Conservation (phyloP, 495 filamentous ascomycete genomes). For the Neurospora sp. region DNA sequence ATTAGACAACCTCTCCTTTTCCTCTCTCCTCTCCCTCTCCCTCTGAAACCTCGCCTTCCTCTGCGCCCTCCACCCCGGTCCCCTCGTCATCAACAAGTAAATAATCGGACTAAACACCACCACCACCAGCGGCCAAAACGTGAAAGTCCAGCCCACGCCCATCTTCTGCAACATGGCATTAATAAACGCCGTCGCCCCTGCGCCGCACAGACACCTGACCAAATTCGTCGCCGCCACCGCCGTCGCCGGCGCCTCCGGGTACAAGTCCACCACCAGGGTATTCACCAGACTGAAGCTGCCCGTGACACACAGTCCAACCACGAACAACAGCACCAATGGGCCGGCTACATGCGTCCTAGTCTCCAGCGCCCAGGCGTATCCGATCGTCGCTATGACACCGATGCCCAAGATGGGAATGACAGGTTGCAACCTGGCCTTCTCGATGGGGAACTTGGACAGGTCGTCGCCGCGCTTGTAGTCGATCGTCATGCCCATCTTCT, state of each 20-base stretch:
- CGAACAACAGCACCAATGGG: slow-evolving; percentile 45
- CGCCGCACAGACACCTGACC: slow-evolving; percentile 34
- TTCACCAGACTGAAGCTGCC: slow-evolving; percentile 42
- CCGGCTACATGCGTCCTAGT: slow-evolving; percentile 34
- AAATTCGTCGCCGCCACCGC: slow-evolving; percentile 40
- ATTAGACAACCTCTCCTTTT: neutral
- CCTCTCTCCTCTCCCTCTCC: slow-evolving; percentile 15
- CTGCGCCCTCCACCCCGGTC: slow-evolving; percentile 33
- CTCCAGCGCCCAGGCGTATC: slow-evolving; percentile 51
- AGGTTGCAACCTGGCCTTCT: slow-evolving; percentile 49
- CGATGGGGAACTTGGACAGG: slow-evolving; percentile 50
- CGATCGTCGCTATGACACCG: slow-evolving; percentile 32
- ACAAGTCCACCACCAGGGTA: slow-evolving; percentile 37
- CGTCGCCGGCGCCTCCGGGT: slow-evolving; percentile 34
- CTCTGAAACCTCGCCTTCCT: slow-evolving; percentile 18
- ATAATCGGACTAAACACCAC: slow-evolving; percentile 26
- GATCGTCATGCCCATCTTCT: slow-evolving; percentile 35
- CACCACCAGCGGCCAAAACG: slow-evolving; percentile 31
- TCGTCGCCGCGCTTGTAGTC: slow-evolving; percentile 43
- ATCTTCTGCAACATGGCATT: slow-evolving; percentile 30
- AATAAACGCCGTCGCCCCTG: slow-evolving; percentile 33
- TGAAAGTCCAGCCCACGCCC: slow-evolving; percentile 39
- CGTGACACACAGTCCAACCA: slow-evolving; percentile 43
- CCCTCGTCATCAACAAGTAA: slow-evolving; percentile 27
- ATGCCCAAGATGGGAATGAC: slow-evolving; percentile 37